Base-by-base conservation (phyloP, 345 rosid genomes). In the Lepidium didymum region DNA sequence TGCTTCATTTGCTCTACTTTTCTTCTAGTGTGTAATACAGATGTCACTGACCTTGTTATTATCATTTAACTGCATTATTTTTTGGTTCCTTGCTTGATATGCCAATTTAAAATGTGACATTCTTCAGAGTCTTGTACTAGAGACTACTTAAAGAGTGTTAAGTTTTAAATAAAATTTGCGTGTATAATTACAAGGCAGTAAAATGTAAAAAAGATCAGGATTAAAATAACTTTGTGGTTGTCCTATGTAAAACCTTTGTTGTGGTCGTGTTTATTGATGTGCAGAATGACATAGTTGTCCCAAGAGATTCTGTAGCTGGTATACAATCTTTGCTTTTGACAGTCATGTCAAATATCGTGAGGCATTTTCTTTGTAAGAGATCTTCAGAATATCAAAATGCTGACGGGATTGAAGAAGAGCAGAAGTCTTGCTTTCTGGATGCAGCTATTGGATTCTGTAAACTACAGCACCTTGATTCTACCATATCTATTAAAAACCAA, bases 401-500 rank as follows among this genome's bases (percentile, higher is more conserved):
- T 73, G 75, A 72, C 65, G 93, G 81, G 80, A 66, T 71, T 41
- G 99, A 86, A 55, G 85, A 89, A 77, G 82, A 81, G 81, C 89
- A 81, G 71, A 82, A 67, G 74, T 75, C 79, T 69, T 84, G 89
- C 80, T 85, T 91, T 73, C 78, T 87, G 54, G 84, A 84, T 78
- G 95, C 97, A 50, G 88, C 85, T 72, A 89, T 85, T 79, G 87
- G 87, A 6, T 94, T 89, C 76, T 86, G 96, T 91, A 94, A 89
- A 79, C 87, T 91, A 79, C 99, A 91, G 74, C 95, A 91, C 68
- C 86, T 94, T 46, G 80, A 82, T 74, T 73, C 82, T 77, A 74
- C 85, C 11, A 68, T 81, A 16, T 75, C 85, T 56, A 73, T 89
- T 42, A 83, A 94, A 85, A 66, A 84, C 65, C 97, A 91, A 78